These are phyloP conservation scores for Nicotiana rustica DNA, from an alignment of 305 asterid genomes.

Conservation along the genomic window DNA sequence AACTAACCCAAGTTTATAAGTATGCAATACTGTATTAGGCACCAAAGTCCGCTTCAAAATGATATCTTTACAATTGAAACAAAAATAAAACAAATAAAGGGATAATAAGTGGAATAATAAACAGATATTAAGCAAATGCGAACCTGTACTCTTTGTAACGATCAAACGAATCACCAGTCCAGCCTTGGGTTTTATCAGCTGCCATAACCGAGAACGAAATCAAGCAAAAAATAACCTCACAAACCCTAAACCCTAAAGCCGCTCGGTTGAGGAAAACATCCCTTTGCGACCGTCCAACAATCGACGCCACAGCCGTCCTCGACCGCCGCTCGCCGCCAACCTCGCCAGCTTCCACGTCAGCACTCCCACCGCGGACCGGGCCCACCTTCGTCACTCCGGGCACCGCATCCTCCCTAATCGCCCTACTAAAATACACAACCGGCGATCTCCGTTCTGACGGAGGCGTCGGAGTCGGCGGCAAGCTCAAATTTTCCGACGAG, in stretches of 20 bases:
- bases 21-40: too few species aligned
- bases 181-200: slow-evolving; percentile 86
- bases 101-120: neutral
- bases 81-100: neutral
- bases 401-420: slow-evolving; percentile 36
- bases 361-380: neutral
- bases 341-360: slow-evolving; percentile 31
- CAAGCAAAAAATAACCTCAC: slow-evolving; percentile 64
- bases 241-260: slow-evolving; percentile 73
- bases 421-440: slow-evolving; percentile 30
- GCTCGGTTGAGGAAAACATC: slow-evolving; percentile 48
- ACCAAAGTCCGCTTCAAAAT: neutral
- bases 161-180: slow-evolving; percentile 93
- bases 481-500: neutral
- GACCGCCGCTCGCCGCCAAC: slow-evolving; percentile 43
- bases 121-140: neutral
- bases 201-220: slow-evolving; percentile 72
- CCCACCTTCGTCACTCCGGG: slow-evolving; percentile 33
- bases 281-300: slow-evolving; percentile 58
- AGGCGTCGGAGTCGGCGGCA: slow-evolving; percentile 30
- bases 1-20: too few species aligned
- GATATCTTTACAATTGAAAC: neutral
- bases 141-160: slow-evolving; percentile 88
- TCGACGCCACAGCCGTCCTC: slow-evolving; percentile 44
- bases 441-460: slow-evolving; percentile 11